A percentile compares a stretch with the other conserved stretches of the same genome.
These are phyloP conservation scores for Botrytis elliptica DNA, from an alignment of 2,329 filamentous ascomycete species.

Conservation along the genomic window DNA sequence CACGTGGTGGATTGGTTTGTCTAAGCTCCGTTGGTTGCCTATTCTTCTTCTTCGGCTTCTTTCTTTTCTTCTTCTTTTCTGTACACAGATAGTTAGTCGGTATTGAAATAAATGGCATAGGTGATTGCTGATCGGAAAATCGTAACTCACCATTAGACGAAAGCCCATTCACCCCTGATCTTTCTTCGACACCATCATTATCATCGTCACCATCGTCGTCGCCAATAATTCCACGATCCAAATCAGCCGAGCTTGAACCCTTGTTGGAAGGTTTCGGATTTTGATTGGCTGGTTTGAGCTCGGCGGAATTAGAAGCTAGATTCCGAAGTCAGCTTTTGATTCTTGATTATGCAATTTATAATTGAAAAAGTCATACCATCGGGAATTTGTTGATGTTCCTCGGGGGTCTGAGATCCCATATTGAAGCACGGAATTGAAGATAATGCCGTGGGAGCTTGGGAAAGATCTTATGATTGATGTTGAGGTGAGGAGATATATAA, in stretches of 20 bases:
- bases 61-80: constrained; percentile 69
- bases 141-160: constrained; percentile 24
- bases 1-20: constrained; percentile 73
- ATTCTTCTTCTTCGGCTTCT: constrained; percentile 71
- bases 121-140: neutral
- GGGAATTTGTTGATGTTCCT: constrained; percentile 20
- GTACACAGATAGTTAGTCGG: constrained; percentile 3
- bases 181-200: constrained; percentile 26
- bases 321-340: constrained; percentile 11
- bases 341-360: neutral
- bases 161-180: constrained; percentile 24
- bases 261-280: constrained; percentile 19
- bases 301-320: constrained; percentile 27
- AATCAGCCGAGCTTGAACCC: constrained; percentile 29
- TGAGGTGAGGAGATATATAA: neutral
- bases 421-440: neutral
- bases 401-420: constrained; percentile 14
- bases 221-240: constrained; percentile 31
- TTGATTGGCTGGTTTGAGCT: constrained; percentile 26
- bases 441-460: too few species aligned
- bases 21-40: constrained; percentile 54
- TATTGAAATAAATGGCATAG: neutral
- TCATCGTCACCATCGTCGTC: constrained; percentile 30
- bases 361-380: constrained; percentile 25
- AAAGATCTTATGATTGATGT: neutral